These are phyloP conservation scores for Penicillium egyptiacum DNA, from an alignment of 495 filamentous ascomycete species.

Conservation along the genomic window DNA sequence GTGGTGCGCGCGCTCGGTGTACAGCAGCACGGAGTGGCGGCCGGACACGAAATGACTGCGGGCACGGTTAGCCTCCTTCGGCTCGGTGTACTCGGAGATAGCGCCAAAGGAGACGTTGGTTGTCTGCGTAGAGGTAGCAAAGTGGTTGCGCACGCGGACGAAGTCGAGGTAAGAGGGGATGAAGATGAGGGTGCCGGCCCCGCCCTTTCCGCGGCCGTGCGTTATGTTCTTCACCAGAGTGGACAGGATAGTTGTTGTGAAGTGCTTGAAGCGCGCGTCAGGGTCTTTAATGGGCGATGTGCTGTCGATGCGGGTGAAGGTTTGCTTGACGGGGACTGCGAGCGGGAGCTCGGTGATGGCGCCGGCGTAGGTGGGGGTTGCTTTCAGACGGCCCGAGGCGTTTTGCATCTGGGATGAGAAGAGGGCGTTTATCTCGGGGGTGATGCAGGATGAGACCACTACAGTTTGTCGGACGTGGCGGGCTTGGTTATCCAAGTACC, in stretches of 20 bases:
- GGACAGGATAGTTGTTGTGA: constrained; percentile 76
- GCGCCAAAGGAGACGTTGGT: constrained; percentile 74
- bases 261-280: constrained; percentile 88
- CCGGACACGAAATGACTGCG: constrained; percentile 84
- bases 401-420: constrained; percentile 77
- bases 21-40: constrained; percentile 78
- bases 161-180: constrained; percentile 93
- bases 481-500: constrained; percentile 88
- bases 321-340: constrained; percentile 72
- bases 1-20: constrained; percentile 92
- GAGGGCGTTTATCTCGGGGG: constrained; percentile 82
- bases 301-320: constrained; percentile 85
- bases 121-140: constrained; percentile 69
- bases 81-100: constrained; percentile 82
- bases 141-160: constrained; percentile 86
- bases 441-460: constrained; percentile 75
- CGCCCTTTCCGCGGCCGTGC: constrained; percentile 39
- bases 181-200: constrained; percentile 72
- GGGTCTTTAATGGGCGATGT: constrained; percentile 68
- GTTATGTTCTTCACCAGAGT: constrained; percentile 59
- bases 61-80: constrained; percentile 74
- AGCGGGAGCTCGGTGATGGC: constrained; percentile 64
- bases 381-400: constrained; percentile 71
- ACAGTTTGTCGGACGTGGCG: constrained; percentile 80
- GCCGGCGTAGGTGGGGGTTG: constrained; percentile 64